Evolutionary conservation across 495 filamentous ascomycete genomes (phyloP).

Genomic region (Penicillium bialowiezense): DNA sequence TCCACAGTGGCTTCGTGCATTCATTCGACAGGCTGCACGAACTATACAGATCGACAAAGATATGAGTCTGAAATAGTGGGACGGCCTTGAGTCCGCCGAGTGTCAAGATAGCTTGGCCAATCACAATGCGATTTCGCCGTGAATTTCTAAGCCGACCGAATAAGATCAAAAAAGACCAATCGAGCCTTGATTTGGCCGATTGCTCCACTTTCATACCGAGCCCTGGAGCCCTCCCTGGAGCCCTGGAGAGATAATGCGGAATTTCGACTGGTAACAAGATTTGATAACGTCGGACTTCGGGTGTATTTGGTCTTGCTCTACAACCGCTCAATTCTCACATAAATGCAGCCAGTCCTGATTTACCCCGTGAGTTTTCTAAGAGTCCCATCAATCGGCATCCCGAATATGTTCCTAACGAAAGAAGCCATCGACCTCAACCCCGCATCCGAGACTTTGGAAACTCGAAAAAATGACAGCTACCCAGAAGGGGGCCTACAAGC

Average conservation of each 20-base stretch:
- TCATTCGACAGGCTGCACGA: too few relatives aligned
- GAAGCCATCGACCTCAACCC: background rate
- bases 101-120: background rate
- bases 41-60: too few relatives aligned
- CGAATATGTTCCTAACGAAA: background rate
- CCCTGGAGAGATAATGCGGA: too few relatives aligned
- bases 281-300: too few relatives aligned
- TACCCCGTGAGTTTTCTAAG: too few relatives aligned
- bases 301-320: too few relatives aligned
- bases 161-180: background rate
- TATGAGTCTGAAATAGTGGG: background rate
- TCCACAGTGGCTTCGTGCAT: too few relatives aligned
- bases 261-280: too few relatives aligned
- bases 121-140: background rate
- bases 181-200: background rate
- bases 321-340: too few relatives aligned
- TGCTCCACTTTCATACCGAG: background rate
- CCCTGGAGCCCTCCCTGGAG: too few relatives aligned
- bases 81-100: background rate
- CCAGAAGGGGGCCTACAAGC: constrained; percentile 66
- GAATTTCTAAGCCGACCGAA: background rate
- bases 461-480: constrained; percentile 24
- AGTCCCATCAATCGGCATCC: too few relatives aligned
- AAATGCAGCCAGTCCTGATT: too few relatives aligned
- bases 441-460: background rate